A percentile compares a stretch with the other conserved stretches of the same genome.
Conservation (phyloP, 1,139 yeast genomes). For the Kodamaea derodonti region DNA sequence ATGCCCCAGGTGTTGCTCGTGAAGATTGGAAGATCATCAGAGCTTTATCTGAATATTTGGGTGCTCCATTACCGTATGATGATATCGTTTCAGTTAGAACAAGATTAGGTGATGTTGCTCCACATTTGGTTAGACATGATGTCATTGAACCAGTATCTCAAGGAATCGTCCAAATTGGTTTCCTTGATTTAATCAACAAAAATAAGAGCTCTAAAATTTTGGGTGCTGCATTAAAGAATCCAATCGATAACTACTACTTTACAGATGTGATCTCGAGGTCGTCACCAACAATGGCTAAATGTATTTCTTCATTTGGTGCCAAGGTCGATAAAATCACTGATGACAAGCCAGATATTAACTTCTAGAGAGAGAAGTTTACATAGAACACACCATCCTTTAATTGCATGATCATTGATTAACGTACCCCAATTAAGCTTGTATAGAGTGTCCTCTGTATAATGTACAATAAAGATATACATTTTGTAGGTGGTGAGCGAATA, state of each 20-base stretch:
- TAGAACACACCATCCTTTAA: neutral
- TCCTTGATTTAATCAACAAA: slow-evolving; percentile 43
- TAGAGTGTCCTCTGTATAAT: neutral
- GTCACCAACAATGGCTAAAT: slow-evolving; percentile 88
- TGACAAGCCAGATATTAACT: slow-evolving; percentile 42
- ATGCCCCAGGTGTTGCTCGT: slow-evolving; percentile 89
- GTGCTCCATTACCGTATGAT: slow-evolving; percentile 72
- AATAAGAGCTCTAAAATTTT: slow-evolving; percentile 36
- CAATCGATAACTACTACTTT: slow-evolving; percentile 80
- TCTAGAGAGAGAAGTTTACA: no score
- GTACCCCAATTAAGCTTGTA: no score
- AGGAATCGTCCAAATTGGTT: slow-evolving; percentile 57
- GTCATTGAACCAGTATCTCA: slow-evolving; percentile 65
- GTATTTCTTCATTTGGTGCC: slow-evolving; percentile 66
- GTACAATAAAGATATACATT: neutral
- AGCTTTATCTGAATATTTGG: slow-evolving; percentile 78
- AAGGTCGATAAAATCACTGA: slow-evolving; percentile 57
- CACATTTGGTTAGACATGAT: slow-evolving; percentile 75
- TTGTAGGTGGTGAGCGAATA: no score
- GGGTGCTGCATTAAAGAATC: slow-evolving; percentile 58
- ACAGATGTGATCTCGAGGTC: slow-evolving; percentile 86
- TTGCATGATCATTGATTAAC: neutral
- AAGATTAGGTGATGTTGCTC: slow-evolving; percentile 76
- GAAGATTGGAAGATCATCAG: slow-evolving; percentile 90
- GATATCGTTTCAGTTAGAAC: slow-evolving; percentile 66